These are phyloP conservation scores for Syzygium oleosum DNA, from an alignment of 345 rosid species.

Conservation along the genomic window DNA sequence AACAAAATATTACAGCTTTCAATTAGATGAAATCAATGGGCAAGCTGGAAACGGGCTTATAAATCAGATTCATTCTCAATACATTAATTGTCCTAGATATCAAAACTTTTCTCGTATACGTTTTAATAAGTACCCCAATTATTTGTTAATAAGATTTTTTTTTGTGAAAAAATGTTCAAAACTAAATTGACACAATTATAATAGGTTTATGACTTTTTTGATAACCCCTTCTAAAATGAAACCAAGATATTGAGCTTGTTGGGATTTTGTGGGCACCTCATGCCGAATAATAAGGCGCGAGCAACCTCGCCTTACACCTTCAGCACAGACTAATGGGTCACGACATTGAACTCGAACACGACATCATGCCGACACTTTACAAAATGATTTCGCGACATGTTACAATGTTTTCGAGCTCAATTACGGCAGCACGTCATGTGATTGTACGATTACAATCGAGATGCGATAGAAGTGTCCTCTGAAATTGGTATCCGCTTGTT, in stretches of 20 bases:
- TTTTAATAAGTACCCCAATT: too few relatives aligned
- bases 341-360: background rate
- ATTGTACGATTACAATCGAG: background rate
- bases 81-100: too few relatives aligned
- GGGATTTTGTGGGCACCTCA: background rate
- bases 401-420: background rate
- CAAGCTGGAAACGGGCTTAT: background rate
- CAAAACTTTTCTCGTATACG: too few relatives aligned
- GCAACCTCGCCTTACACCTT: background rate
- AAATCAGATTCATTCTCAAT: background rate
- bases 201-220: too few relatives aligned
- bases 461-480: background rate
- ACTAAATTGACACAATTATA: too few relatives aligned
- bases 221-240: too few relatives aligned
- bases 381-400: background rate
- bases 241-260: background rate
- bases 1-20: background rate
- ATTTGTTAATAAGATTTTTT: too few relatives aligned
- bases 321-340: background rate
- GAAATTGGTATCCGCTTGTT: background rate
- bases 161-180: too few relatives aligned
- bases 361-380: background rate
- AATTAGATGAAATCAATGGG: background rate
- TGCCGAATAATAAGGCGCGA: background rate
- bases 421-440: background rate